Base-by-base conservation (phyloP, 176 grass and related monocot species). In the Microstegium vimineum region DNA sequence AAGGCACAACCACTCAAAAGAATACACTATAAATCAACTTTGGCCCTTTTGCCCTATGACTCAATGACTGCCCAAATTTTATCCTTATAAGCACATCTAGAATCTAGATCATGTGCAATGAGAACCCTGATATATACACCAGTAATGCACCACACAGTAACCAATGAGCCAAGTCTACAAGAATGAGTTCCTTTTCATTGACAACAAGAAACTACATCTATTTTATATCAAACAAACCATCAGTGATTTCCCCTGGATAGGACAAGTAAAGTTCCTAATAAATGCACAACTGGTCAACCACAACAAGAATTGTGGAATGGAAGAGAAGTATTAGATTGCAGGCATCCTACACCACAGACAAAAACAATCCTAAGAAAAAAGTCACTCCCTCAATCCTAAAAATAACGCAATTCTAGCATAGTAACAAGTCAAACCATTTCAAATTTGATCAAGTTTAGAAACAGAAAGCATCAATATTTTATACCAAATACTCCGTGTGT, bases 241-340 rank as follows among this genome's bases (percentile, higher is more conserved):
- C 64, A 49, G 8, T 51, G 42, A 13, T 70, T 85, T 26, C n/a
- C 27, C 15, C 56, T 77, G 22, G 67, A 84, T 37, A 63, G 38
- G 31, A 86, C 46, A 75, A 73, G 70, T 69, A 62, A 81, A 81
- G 47, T 81, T 30, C 36, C 25, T 20, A 78, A 74, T 66, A 31
- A 69, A 28, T 27, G n/a, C 28, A 46, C 20, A 75, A 80, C 52
- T 26, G 34, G 49, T 54, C 77, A 80, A 80, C 33, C 45, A 34
- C 26, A 81, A 68, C 37, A 65, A 27, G 18, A 66, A 59, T 59
- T 42, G 62, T 68, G 59, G 10, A 67, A 46, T 42, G 20, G 8
- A 28, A 22, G 37, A 81, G 15, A 81, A 81, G 23, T 35, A 57
- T 37, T 2, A 56, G 3, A 67, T 33, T 15, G n/a, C 31, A 74